These are phyloP conservation scores for Emericellopsis terricola DNA, from an alignment of 495 filamentous ascomycete genomes.

Conservation along the genomic window DNA sequence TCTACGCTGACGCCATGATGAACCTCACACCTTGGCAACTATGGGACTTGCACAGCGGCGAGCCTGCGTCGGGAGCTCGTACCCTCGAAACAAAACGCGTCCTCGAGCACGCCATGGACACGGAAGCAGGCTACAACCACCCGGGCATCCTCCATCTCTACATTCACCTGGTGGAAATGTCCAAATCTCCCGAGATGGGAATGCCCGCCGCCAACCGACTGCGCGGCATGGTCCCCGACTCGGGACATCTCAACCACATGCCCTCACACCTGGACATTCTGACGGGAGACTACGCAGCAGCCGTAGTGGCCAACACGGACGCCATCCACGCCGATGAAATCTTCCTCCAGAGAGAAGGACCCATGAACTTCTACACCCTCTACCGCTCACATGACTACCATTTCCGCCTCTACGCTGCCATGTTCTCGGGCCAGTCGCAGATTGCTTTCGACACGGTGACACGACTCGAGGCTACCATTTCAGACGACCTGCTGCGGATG, in stretches of 20 bases:
- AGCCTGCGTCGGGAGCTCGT: constrained; percentile 31
- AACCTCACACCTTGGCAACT: constrained; percentile 50
- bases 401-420: constrained; percentile 51
- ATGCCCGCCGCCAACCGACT: constrained; percentile 38
- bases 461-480: constrained; percentile 32
- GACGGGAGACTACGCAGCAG: constrained; percentile 44
- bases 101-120: constrained; percentile 32
- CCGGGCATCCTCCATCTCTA: constrained; percentile 52
- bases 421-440: constrained; percentile 43
- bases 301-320: constrained; percentile 40
- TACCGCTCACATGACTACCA: constrained; percentile 51
- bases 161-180: constrained; percentile 65
- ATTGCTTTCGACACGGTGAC: constrained; percentile 36
- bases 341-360: constrained; percentile 30
- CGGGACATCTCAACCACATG: constrained; percentile 60
- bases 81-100: constrained; percentile 37
- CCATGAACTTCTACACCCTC: constrained; percentile 47
- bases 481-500: constrained; percentile 40
- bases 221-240: constrained; percentile 42
- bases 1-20: constrained; percentile 52
- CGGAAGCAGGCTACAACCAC: constrained; percentile 23
- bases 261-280: constrained; percentile 50
- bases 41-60: constrained; percentile 41
- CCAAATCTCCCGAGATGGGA: constrained; percentile 36
- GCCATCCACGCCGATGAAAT: constrained; percentile 45